Base-by-base conservation (phyloP, 768 basidiomycete genomes). In the Psilocybe azurescens region DNA sequence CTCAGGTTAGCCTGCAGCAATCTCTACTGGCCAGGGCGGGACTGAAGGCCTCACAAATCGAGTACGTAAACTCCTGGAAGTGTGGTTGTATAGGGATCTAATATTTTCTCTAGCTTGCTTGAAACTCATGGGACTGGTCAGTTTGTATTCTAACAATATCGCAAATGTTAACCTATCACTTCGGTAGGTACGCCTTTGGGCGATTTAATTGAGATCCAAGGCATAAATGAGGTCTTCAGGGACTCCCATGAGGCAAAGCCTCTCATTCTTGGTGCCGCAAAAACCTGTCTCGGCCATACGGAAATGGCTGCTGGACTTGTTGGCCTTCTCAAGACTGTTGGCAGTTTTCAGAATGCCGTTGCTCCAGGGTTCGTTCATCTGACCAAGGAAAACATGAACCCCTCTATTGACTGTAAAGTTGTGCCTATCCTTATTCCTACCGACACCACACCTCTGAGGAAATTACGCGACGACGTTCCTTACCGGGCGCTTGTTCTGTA, bases 41-140 rank as follows among this genome's bases (percentile, higher is more conserved):
- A 2, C 48, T 75, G 16, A 39, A 60, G 6, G 68, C 75, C 4
- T 57, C 64, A 18, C 63, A 75, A 24, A 70, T 75, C 49, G 68
- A 75, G 74, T 76, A 54, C 24, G 74, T 66, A 32, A n/a, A 46
- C 13, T 14, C n/a, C 41, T 44, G 2, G 6, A 36, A 36, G 11
- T 60, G 13, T 10, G 32, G 6, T 28, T 3, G 18, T 24, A 32
- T 5, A 5, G 18, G 24, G 11, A 7, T 36, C 18, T 53, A 0
- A 30, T 13, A 18, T 56, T 24, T 32, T 30, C 32, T 5, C 16
- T 50, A 75, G 74, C 53, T 72, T 74, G n/a, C 47, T 75, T 13
- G 74, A 75, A 49, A 63, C 71, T 3, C 74, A 75, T 64, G 74
- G 74, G 29, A 75, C 74, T 18, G 74, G 74, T 72, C 47, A 13